phyloP scores from a whole-genome alignment of 768 basidiomycete species.

The Psilocybe sp. region DNA sequence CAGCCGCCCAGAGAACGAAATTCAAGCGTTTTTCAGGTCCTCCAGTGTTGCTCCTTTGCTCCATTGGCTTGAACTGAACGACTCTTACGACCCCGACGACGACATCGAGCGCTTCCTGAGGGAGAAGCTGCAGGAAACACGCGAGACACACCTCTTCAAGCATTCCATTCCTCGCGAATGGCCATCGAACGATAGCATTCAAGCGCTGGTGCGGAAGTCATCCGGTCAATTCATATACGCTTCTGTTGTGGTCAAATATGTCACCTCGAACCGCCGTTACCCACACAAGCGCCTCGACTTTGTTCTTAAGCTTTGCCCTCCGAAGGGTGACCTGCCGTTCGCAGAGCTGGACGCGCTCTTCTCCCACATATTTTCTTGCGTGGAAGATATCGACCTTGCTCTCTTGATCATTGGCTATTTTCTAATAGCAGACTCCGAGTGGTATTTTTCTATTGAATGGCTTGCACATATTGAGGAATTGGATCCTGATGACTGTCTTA shows the following conservation, averaged over 20 bases:
- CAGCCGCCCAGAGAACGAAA: too few species aligned
- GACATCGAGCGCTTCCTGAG: too few species aligned
- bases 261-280: neutral
- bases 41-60: too few species aligned
- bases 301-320: slow-evolving; percentile 1
- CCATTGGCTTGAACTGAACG: too few species aligned
- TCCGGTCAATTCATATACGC: neutral
- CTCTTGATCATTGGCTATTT: neutral
- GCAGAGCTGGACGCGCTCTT: slow-evolving; percentile 8
- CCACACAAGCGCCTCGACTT: neutral
- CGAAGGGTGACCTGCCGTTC: slow-evolving; percentile 2
- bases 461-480: too few species aligned
- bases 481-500: too few species aligned
- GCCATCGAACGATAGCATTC: neutral
- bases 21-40: too few species aligned
- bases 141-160: neutral
- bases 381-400: neutral
- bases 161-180: neutral
- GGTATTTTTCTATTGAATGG: too few species aligned
- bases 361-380: neutral
- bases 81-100: too few species aligned
- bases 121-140: too few species aligned
- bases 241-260: neutral
- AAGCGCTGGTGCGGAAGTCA: neutral
- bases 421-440: too few species aligned